These are phyloP conservation scores for Geotrichum bryndzae DNA, from an alignment of 1,139 yeast species.

Conservation along the genomic window DNA sequence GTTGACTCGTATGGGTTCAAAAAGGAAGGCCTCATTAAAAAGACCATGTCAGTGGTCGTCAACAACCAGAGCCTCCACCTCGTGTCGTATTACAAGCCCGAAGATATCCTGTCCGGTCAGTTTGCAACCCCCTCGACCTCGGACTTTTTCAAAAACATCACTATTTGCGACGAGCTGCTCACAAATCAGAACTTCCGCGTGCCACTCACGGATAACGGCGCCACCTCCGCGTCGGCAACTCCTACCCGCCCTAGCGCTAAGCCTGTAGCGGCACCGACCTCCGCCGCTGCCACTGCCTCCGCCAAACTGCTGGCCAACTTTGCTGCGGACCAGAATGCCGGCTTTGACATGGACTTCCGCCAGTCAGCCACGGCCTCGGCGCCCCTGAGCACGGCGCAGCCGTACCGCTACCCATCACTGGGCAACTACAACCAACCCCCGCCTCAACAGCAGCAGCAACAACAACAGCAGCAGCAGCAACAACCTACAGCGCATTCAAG, in stretches of 20 bases:
- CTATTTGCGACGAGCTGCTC: slow-evolving; percentile 51
- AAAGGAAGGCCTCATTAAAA: slow-evolving; percentile 73
- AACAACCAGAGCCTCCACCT: slow-evolving; percentile 50
- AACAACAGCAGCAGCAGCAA: slow-evolving; percentile 22
- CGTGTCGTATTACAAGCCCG: slow-evolving; percentile 44
- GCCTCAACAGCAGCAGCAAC: slow-evolving; percentile 22
- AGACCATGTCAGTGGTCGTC: slow-evolving; percentile 62
- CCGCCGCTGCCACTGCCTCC: background rate
- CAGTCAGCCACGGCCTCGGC: background rate
- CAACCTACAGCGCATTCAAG: slow-evolving; percentile 13
- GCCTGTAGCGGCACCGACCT: background rate
- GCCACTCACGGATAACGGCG: slow-evolving; percentile 31
- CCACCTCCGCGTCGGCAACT: slow-evolving; percentile 26
- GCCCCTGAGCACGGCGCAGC: background rate
- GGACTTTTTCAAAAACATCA: slow-evolving; percentile 45
- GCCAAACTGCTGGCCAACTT: background rate
- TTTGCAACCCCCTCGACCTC: slow-evolving; percentile 57
- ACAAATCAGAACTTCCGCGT: slow-evolving; percentile 51
- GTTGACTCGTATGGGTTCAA: slow-evolving; percentile 61
- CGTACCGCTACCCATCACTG: background rate
- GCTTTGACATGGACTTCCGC: background rate
- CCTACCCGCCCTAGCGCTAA: slow-evolving; percentile 15
- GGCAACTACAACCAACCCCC: slow-evolving; percentile 5
- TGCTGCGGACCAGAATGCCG: background rate
- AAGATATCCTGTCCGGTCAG: slow-evolving; percentile 33